Percentiles rank a stretch among this genome's conserved stretches.
Conservation (phyloP, 306 rosid species). For the Castanea sativa region DNA sequence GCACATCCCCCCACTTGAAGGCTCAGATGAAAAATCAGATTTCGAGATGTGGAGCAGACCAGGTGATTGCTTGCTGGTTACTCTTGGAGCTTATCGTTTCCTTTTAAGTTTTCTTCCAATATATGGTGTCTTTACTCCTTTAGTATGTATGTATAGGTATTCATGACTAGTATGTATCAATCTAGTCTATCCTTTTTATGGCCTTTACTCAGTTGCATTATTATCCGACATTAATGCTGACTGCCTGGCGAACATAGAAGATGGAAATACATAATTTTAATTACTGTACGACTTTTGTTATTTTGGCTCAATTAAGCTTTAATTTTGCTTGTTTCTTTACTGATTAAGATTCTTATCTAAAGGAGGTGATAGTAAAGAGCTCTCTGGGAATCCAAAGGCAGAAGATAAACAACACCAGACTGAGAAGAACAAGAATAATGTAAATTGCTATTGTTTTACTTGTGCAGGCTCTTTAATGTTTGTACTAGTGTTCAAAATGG, state of each 20-base stretch:
- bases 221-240: background rate
- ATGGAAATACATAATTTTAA: background rate
- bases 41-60: constrained; percentile 71
- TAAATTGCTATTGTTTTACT: constrained; percentile 22
- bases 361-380: constrained; percentile 42
- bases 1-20: constrained; percentile 47
- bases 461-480: constrained; percentile 16
- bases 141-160: background rate
- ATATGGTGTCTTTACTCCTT: background rate
- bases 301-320: background rate
- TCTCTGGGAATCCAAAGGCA: constrained; percentile 37
- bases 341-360: constrained; percentile 26
- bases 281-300: background rate
- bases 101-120: background rate
- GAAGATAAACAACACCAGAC: constrained; percentile 46
- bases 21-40: constrained; percentile 44
- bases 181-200: background rate
- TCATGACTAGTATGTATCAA: background rate
- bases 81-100: background rate
- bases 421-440: constrained; percentile 43
- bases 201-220: background rate
- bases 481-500: background rate
- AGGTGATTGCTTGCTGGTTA: constrained; percentile 42
- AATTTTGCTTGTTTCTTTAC: constrained; percentile 12
- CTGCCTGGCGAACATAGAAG: background rate